Evolutionary conservation across 257 asterid genomes (phyloP).

Genomic region (Scutellaria minor): DNA sequence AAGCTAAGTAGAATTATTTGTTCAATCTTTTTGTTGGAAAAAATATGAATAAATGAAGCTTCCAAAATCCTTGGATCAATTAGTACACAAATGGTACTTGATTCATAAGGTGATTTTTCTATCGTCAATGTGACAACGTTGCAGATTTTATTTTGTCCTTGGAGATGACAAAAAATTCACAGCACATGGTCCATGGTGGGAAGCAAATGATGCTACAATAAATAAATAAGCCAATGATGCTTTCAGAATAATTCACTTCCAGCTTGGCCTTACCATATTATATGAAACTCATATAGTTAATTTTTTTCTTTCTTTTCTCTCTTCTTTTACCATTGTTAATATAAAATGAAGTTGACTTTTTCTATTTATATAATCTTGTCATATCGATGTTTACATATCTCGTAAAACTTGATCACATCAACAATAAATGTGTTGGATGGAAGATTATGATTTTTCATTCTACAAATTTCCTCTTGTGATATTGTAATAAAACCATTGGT

Average conservation of each 20-base stretch:
- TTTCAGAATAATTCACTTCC: conserved; percentile 43
- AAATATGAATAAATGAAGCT: background rate
- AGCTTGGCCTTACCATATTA: conserved; percentile 31
- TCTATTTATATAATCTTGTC: background rate
- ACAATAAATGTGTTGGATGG: too few relatives aligned
- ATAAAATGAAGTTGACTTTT: too few relatives aligned
- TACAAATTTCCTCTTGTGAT: conserved; percentile 19
- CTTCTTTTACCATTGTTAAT: too few relatives aligned
- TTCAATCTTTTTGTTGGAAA: background rate
- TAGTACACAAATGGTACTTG: conserved; percentile 23
- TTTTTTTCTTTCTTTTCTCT: background rate
- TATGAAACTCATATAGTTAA: background rate
- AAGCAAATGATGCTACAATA: conserved; percentile 3
- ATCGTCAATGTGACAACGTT: background rate
- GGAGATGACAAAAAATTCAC: background rate
- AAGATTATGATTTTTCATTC: too few relatives aligned
- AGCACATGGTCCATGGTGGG: conserved; percentile 42
- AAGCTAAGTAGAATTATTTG: background rate
- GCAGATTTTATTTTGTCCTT: conserved; percentile 20
- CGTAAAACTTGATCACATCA: background rate
- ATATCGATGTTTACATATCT: too few relatives aligned
- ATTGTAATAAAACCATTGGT: conserved; percentile 29
- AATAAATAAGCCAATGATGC: conserved; percentile 31
- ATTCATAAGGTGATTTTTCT: background rate
- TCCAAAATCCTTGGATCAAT: conserved; percentile 24